Conservation (phyloP, 495 filamentous ascomycete species). For the Viridothelium virens region DNA sequence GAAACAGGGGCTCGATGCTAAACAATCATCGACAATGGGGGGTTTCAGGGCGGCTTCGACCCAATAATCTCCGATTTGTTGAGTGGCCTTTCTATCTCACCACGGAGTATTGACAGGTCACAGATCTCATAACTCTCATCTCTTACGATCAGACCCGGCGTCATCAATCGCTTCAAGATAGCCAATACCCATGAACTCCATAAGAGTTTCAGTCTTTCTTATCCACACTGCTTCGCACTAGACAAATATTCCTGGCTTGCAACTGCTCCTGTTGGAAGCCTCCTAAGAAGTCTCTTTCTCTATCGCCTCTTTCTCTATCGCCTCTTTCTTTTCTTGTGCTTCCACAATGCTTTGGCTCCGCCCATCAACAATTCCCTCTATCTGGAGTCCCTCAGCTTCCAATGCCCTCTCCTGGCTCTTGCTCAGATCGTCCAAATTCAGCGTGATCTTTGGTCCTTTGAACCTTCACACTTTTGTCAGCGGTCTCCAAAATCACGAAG, state of each 20-base stretch:
- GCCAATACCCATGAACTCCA: background rate
- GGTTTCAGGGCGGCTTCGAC: background rate
- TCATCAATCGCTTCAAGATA: background rate
- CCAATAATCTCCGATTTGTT: too few species aligned
- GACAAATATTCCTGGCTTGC: background rate
- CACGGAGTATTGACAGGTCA: background rate
- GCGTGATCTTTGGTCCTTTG: conserved; percentile 36
- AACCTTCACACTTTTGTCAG: conserved; percentile 25
- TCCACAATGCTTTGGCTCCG: background rate
- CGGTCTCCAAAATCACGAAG: background rate
- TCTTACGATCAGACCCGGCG: background rate
- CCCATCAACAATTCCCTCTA: conserved; percentile 12
- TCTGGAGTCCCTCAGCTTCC: conserved; percentile 28
- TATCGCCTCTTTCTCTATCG: background rate
- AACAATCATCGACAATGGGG: too few species aligned
- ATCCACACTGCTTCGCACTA: background rate
- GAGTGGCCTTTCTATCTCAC: background rate
- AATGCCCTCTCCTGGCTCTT: conserved; percentile 30
- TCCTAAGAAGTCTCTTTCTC: background rate
- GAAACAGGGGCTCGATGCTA: background rate
- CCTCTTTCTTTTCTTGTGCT: background rate
- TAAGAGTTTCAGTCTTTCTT: background rate
- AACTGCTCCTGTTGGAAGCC: too few species aligned
- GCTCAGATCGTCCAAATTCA: conserved; percentile 27
- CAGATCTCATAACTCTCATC: background rate